Evolutionary conservation across 352 stramenopile genomes (phyloP).

Genomic region (Pythium coloratum): DNA sequence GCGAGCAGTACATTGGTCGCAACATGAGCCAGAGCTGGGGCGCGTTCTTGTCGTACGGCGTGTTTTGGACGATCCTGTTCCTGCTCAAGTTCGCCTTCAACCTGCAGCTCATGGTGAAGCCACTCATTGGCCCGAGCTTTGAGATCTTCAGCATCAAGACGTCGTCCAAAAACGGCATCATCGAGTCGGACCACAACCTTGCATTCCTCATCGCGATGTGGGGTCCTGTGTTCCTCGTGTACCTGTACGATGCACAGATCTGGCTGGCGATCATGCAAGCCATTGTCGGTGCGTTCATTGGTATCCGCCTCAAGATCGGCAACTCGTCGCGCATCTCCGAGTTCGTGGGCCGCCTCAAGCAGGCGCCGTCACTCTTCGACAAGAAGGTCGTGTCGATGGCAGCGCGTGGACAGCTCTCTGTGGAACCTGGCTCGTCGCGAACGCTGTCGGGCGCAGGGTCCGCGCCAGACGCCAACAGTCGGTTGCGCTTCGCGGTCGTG

Average conservation of each 20-base stretch:
- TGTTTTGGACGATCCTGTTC: conserved; percentile 84
- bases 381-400: conserved; percentile 75
- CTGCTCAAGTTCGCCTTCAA: conserved; percentile 97
- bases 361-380: conserved; percentile 72
- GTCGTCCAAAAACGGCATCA: conserved; percentile 53
- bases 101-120: conserved; percentile 97
- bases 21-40: conserved; percentile 76
- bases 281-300: conserved; percentile 72
- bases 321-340: conserved; percentile 77
- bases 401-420: conserved; percentile 61
- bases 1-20: conserved; percentile 80
- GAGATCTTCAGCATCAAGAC: conserved; percentile 90
- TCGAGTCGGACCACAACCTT: conserved; percentile 81
- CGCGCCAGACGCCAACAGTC: conserved; percentile 71
- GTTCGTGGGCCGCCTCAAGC: conserved; percentile 66
- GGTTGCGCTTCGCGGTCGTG: conserved; percentile 82
- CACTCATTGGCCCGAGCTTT: conserved; percentile 95
- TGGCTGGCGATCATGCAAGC: conserved; percentile 85
- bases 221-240: conserved; percentile 78
- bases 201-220: conserved; percentile 80
- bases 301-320: conserved; percentile 78
- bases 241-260: conserved; percentile 88
- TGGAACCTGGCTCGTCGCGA: conserved; percentile 41
- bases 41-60: conserved; percentile 59
- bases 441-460: conserved; percentile 54